These are phyloP conservation scores for Colletotrichum spaethianum DNA, from an alignment of 2,329 filamentous ascomycete genomes.

Conservation along the genomic window DNA sequence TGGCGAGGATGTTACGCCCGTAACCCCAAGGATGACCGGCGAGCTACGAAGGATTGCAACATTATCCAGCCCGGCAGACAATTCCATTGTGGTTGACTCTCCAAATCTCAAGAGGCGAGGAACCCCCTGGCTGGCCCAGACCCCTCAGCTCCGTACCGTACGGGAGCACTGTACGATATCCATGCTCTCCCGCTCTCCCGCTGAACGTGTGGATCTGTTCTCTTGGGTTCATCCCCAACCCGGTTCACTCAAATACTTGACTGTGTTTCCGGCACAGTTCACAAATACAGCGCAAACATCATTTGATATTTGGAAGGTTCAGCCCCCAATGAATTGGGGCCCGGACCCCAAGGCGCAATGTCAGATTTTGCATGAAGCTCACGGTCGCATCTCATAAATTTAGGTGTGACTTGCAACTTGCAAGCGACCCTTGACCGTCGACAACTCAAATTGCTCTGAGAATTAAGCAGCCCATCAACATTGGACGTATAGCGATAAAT, in stretches of 20 bases:
- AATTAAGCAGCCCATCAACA: slow-evolving; percentile 1
- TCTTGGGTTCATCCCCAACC: slow-evolving; percentile 28
- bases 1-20: slow-evolving; percentile 34
- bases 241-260: slow-evolving; percentile 23
- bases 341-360: slow-evolving; percentile 8
- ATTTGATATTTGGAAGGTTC: neutral
- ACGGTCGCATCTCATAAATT: slow-evolving; percentile 22
- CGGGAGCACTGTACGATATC: slow-evolving; percentile 39
- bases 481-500: slow-evolving; percentile 8
- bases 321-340: neutral
- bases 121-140: slow-evolving; percentile 14
- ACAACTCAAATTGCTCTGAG: slow-evolving; percentile 8
- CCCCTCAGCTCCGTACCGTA: slow-evolving; percentile 35
- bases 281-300: slow-evolving; percentile 21
- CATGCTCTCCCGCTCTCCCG: slow-evolving; percentile 40
- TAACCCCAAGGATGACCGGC: slow-evolving; percentile 22
- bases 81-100: slow-evolving; percentile 24
- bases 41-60: slow-evolving; percentile 8
- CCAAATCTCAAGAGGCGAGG: slow-evolving; percentile 34
- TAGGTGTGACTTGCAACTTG: slow-evolving; percentile 14
- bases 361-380: slow-evolving; percentile 27
- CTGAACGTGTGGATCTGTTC: slow-evolving; percentile 35
- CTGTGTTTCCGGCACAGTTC: slow-evolving; percentile 13
- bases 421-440: neutral
- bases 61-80: slow-evolving; percentile 19